Conservation (phyloP, 257 asterid species). For the Jacaranda mimosifolia region DNA sequence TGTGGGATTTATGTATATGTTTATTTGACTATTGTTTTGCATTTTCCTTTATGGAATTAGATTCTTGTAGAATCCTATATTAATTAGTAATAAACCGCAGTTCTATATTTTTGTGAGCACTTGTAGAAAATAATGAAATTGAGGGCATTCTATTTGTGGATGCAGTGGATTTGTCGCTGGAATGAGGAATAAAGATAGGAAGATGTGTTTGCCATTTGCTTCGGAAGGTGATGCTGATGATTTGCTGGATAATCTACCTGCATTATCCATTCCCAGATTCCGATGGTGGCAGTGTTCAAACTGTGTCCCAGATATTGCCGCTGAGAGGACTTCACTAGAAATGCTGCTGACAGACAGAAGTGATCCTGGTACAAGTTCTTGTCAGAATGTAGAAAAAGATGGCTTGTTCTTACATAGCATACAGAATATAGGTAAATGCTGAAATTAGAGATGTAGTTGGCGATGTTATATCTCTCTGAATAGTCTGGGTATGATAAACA, state of each 20-base stretch:
- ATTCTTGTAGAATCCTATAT: neutral
- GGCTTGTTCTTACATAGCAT: slow-evolving; percentile 12
- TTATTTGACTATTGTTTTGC: slow-evolving; percentile 18
- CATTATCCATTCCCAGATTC: slow-evolving; percentile 55
- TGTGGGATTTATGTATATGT: neutral
- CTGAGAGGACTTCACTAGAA: slow-evolving; percentile 35
- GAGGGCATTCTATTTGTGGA: slow-evolving; percentile 31
- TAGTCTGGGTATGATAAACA: neutral
- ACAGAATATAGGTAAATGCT: slow-evolving; percentile 39
- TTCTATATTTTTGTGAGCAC: slow-evolving; percentile 10
- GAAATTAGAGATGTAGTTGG: slow-evolving; percentile 23
- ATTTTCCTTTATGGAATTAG: neutral
- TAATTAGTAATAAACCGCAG: neutral
- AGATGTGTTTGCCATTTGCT: slow-evolving; percentile 56
- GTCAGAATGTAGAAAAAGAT: slow-evolving; percentile 27
- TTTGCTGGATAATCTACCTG: slow-evolving; percentile 51
- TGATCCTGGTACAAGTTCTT: slow-evolving; percentile 33
- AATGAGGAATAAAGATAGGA: slow-evolving; percentile 58
- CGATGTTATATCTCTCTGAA: neutral
- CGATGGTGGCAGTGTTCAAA: slow-evolving; percentile 75
- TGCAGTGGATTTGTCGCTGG: slow-evolving; percentile 75
- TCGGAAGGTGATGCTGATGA: slow-evolving; percentile 35
- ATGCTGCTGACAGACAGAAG: slow-evolving; percentile 23
- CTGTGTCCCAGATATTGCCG: slow-evolving; percentile 44
- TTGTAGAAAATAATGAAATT: neutral